phyloP scores from a whole-genome alignment of 192 early-diverging fungal species.

The Chytriomyces confervae region DNA sequence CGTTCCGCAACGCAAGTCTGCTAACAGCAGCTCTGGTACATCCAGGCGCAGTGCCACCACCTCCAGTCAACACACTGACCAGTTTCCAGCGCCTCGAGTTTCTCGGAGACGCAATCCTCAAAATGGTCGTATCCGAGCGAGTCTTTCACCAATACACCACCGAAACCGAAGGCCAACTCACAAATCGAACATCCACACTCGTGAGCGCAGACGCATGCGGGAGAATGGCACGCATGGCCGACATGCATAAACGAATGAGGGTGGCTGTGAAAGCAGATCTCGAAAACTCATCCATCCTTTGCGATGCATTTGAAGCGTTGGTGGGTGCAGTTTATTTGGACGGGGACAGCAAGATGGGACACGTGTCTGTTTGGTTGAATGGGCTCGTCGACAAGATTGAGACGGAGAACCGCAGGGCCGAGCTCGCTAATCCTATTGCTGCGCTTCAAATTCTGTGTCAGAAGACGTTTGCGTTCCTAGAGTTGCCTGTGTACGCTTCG shows the following conservation, averaged over 20 bases:
- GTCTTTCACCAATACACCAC: slow-evolving; percentile 74
- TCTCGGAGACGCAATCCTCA: slow-evolving; percentile 84
- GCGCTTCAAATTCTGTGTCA: too few relatives aligned
- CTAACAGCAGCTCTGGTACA: slow-evolving; percentile 81
- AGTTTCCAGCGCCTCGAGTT: slow-evolving; percentile 93
- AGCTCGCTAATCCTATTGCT: too few relatives aligned
- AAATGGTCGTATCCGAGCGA: slow-evolving; percentile 77
- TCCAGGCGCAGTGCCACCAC: neutral
- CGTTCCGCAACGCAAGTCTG: slow-evolving; percentile 68
- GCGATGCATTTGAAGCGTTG: slow-evolving; percentile 23
- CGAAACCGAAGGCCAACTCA: slow-evolving; percentile 12
- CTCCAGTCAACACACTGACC: neutral
- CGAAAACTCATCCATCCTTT: neutral
- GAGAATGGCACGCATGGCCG: neutral
- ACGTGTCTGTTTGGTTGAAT: too few relatives aligned
- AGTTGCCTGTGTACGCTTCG: too few relatives aligned
- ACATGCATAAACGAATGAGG: neutral
- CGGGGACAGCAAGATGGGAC: neutral
- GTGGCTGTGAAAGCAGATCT: neutral
- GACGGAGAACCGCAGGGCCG: too few relatives aligned
- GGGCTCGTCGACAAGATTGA: too few relatives aligned
- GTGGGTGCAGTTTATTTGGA: slow-evolving; percentile 10
- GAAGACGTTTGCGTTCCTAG: too few relatives aligned
- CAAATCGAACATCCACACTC: neutral
- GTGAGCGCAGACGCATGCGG: neutral